phyloP scores from a whole-genome alignment of 495 filamentous ascomycete genomes.

The Bacidia rubella region DNA sequence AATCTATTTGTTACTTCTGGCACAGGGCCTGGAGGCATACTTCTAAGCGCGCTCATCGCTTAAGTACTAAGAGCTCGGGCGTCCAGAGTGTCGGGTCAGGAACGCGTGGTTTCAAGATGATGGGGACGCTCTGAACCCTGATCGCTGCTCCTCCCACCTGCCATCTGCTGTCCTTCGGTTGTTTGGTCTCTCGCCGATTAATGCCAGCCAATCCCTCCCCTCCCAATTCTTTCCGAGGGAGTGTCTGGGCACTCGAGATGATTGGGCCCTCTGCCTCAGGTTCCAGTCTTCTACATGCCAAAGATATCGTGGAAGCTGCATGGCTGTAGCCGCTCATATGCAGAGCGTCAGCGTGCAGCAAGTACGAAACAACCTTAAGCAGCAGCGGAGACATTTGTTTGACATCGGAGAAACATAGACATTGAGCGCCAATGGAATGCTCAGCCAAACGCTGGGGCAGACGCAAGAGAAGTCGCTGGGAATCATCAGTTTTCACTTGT shows the following conservation, averaged over 20 bases:
- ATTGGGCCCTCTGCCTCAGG: neutral
- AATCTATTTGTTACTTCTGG: slow-evolving; percentile 8
- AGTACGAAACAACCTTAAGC: too few relatives aligned
- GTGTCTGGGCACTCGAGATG: neutral
- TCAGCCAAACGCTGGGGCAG: neutral
- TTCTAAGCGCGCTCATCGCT: slow-evolving; percentile 13
- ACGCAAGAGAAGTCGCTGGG: too few relatives aligned
- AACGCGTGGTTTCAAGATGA: neutral
- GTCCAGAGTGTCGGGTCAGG: slow-evolving; percentile 16
- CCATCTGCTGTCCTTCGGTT: too few relatives aligned
- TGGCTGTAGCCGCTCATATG: too few relatives aligned
- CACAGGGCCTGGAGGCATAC: too few relatives aligned
- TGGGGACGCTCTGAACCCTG: neutral
- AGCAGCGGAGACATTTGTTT: too few relatives aligned
- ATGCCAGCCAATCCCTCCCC: neutral
- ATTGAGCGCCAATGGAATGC: neutral
- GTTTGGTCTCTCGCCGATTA: neutral
- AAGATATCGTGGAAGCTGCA: too few relatives aligned
- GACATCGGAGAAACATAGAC: neutral
- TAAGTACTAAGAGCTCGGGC: slow-evolving; percentile 10
- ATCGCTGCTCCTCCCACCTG: too few relatives aligned
- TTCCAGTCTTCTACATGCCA: neutral
- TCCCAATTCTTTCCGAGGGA: neutral
- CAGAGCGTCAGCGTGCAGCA: too few relatives aligned
- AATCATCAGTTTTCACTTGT: too few relatives aligned